A percentile compares a stretch with the other conserved stretches of the same genome.
Conservation (phyloP, 495 filamentous ascomycete species). For the Trichoderma parareesei region DNA sequence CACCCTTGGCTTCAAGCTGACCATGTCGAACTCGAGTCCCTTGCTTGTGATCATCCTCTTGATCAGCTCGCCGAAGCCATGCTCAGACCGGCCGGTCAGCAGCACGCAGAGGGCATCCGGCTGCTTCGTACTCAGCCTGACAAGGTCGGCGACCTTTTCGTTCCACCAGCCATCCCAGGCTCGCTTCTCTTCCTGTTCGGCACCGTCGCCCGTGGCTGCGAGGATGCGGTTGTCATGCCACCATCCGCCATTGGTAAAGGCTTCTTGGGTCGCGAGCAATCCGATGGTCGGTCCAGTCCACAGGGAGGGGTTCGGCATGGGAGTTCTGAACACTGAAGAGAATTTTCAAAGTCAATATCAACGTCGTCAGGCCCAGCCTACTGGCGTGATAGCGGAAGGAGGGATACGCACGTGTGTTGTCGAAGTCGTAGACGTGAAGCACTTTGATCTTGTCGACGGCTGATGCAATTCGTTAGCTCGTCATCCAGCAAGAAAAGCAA, state of each 20-base stretch:
- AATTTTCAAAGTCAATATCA: not conserved
- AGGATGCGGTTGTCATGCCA: conserved; percentile 92
- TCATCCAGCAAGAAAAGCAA: conserved; percentile 13
- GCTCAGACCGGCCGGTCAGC: conserved; percentile 79
- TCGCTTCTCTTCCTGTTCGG: conserved; percentile 71
- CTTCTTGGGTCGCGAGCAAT: conserved; percentile 62
- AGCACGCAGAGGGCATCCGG: conserved; percentile 81
- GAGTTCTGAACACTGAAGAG: conserved; percentile 72
- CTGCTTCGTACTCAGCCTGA: conserved; percentile 74
- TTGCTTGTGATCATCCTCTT: conserved; percentile 75
- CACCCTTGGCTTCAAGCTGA: conserved; percentile 79
- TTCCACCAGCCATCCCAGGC: conserved; percentile 98
- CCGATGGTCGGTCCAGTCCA: conserved; percentile 75
- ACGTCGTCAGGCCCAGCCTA: not conserved
- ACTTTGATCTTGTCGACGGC: conserved; percentile 60
- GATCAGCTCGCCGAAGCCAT: conserved; percentile 67
- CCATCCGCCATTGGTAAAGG: conserved; percentile 85
- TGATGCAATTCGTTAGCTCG: conserved; percentile 21
- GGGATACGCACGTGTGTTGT: conserved; percentile 75
- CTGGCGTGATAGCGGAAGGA: not conserved
- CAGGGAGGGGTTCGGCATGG: conserved; percentile 79
- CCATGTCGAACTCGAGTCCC: conserved; percentile 76
- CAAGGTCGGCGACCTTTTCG: conserved; percentile 78
- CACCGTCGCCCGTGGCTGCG: conserved; percentile 74
- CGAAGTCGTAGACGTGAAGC: conserved; percentile 97